Percentiles rank a stretch among this genome's conserved stretches.
These are phyloP conservation scores for Nannochloris sp. DNA, from an alignment of 139 green algal genomes.

Conservation along the genomic window DNA sequence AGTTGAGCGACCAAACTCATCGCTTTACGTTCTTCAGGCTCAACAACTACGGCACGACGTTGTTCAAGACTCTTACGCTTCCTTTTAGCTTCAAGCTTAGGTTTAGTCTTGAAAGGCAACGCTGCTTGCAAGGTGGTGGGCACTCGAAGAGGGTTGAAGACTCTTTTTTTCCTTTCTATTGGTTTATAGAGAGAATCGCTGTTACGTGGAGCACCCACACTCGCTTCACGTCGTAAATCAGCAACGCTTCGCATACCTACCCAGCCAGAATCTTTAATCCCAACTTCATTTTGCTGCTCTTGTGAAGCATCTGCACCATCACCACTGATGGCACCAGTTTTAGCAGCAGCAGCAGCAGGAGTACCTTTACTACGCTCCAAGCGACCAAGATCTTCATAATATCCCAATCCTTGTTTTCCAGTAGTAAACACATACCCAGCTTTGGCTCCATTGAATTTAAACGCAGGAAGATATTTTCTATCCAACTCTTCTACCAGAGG, in stretches of 20 bases:
- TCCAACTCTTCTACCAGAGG: neutral
- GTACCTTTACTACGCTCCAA: neutral
- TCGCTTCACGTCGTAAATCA: constrained; percentile 68
- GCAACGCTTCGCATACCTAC: constrained; percentile 81
- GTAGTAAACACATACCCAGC: constrained; percentile 65
- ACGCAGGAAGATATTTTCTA: constrained; percentile 32
- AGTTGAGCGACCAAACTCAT: constrained; percentile 72
- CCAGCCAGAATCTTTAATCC: constrained; percentile 59
- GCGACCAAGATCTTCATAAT: constrained; percentile 64
- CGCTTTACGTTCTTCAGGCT: constrained; percentile 50
- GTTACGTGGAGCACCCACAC: constrained; percentile 72
- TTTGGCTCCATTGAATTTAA: constrained; percentile 43
- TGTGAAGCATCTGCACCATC: neutral
- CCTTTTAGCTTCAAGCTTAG: constrained; percentile 63
- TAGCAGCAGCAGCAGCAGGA: neutral
- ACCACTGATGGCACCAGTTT: neutral
- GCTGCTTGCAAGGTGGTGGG: constrained; percentile 73
- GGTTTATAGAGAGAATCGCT: constrained; percentile 82
- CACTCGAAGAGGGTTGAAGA: constrained; percentile 91
- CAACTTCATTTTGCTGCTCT: neutral
- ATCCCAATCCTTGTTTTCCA: constrained; percentile 60
- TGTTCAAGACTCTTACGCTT: constrained; percentile 79
- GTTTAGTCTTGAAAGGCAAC: constrained; percentile 94
- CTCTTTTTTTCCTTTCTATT: constrained; percentile 67
- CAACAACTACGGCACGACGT: constrained; percentile 72